Base-by-base conservation (phyloP, 768 basidiomycete species). In the Boletus reticulatus region DNA sequence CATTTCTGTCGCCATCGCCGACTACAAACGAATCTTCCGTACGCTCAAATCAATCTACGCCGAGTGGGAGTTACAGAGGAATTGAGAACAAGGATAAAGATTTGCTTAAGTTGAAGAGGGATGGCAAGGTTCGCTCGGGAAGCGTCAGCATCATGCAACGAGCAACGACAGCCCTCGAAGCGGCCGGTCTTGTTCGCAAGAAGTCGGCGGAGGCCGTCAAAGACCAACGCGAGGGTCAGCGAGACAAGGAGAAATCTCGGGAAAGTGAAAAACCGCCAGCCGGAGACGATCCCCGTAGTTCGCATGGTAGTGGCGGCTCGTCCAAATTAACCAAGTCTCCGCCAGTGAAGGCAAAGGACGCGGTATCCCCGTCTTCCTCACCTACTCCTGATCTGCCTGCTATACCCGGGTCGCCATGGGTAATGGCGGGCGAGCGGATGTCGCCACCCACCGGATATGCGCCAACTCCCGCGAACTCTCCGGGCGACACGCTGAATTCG, bases 61-160 rank as follows among this genome's bases (percentile, higher is more conserved):
- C 92, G 0, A 80, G 79, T 22, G 79, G 85, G 16, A 84, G 82
- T 59, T 54, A 79, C 52, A 85, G 79, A n/a, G 64, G 64, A 4
- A 75, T 78, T 52, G 83, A 83, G 37, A 31, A 13, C 44, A 80
- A 78, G 63, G 83, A 83, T 52, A 78, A 77, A 42, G 73, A 77
- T 32, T 69, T 74, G 9, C 52, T 67, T 42, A 87, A 83, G 58
- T 77, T 78, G 19, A 78, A 85, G 46, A 74, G 77, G 50, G 75
- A 74, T 3, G 72, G 72, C 29, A 94, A 95, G 68, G 76, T 72
- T 24, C 80, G 95, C 16, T 85, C 92, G 3, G 90, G 93, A 7
- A 96, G 94, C 55, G 91, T 98, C 49, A 94, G 88, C 64, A 97
- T 98, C 70, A 91, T 98, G 82, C 95, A 98, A 64, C 84, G 94